Evolutionary conservation across 2,329 filamentous ascomycete genomes (phyloP).

Genomic region (Xylariaceae sp.): DNA sequence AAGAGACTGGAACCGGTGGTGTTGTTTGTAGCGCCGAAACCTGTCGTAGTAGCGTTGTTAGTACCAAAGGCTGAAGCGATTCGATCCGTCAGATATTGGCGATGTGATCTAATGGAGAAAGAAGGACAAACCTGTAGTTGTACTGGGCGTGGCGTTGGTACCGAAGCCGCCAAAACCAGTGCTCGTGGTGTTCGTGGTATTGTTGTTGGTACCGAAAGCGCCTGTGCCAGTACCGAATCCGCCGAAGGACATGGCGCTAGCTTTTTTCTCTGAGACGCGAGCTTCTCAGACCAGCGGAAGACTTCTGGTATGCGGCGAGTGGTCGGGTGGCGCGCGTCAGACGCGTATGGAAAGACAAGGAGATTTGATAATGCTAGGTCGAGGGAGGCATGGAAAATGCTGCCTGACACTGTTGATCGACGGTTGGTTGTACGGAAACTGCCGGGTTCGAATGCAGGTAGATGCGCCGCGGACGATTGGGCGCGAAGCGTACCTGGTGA

Average conservation of each 20-base stretch:
- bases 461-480: slow-evolving; percentile 6
- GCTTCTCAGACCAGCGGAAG: slow-evolving; percentile 8
- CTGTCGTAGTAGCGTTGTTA: slow-evolving; percentile 18
- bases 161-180: slow-evolving; percentile 48
- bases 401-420: slow-evolving; percentile 3
- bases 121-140: slow-evolving; percentile 47
- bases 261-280: slow-evolving; percentile 10
- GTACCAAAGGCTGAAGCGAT: slow-evolving; percentile 26
- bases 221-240: slow-evolving; percentile 48
- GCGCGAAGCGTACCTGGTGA: neutral
- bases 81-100: slow-evolving; percentile 7
- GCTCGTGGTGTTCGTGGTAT: slow-evolving; percentile 39
- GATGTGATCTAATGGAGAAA: slow-evolving; percentile 14
- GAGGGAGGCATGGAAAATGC: slow-evolving; percentile 26
- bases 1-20: slow-evolving; percentile 29
- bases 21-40: slow-evolving; percentile 33
- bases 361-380: slow-evolving; percentile 17
- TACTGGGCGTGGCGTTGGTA: slow-evolving; percentile 44
- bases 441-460: neutral
- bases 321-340: slow-evolving; percentile 27
- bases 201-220: slow-evolving; percentile 45
- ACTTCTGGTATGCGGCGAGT: slow-evolving; percentile 15
- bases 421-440: slow-evolving; percentile 5
- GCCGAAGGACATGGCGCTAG: slow-evolving; percentile 49
- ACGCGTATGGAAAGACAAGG: slow-evolving; percentile 23